Conservation (phyloP, 768 basidiomycete genomes). For the Russula compacta region DNA sequence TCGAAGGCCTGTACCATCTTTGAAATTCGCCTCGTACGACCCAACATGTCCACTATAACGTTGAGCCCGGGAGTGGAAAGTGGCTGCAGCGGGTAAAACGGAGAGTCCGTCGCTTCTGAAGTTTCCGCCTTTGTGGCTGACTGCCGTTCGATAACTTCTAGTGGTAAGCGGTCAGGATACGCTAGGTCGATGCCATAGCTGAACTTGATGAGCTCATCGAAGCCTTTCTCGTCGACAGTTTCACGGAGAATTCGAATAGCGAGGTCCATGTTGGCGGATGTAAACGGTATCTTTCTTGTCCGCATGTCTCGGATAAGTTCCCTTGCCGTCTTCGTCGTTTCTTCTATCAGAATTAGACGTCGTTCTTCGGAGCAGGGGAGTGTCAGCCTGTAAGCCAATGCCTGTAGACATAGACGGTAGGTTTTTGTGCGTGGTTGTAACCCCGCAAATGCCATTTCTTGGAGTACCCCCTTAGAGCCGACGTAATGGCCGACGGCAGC, state of each 20-base stretch:
- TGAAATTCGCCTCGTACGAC: constrained; percentile 48
- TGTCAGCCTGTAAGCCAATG: constrained; percentile 57
- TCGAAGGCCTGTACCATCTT: constrained; percentile 71
- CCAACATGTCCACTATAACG: constrained; percentile 63
- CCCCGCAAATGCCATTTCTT: constrained; percentile 42
- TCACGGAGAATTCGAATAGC: constrained; percentile 61
- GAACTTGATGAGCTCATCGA: constrained; percentile 51
- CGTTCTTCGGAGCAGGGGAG: constrained; percentile 41
- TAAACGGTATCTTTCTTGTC: constrained; percentile 37
- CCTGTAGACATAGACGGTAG: constrained; percentile 55
- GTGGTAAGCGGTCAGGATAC: constrained; percentile 59
- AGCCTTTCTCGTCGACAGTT: constrained; percentile 44
- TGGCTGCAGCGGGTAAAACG: constrained; percentile 1
- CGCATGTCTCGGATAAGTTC: constrained; percentile 54
- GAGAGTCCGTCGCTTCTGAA: constrained; percentile 36
- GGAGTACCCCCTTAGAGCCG: constrained; percentile 51
- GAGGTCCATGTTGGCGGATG: constrained; percentile 56
- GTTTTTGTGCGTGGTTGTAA: constrained; percentile 45
- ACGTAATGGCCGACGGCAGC: constrained; percentile 63
- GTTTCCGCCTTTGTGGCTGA: not conserved
- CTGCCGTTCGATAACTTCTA: constrained; percentile 29
- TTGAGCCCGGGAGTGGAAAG: constrained; percentile 57
- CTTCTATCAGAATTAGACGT: constrained; percentile 30
- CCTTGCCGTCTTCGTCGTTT: constrained; percentile 40
- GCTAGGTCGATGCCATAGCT: constrained; percentile 72